Conservation (phyloP, 2,329 filamentous ascomycete species). For the Talaromyces sp. region DNA sequence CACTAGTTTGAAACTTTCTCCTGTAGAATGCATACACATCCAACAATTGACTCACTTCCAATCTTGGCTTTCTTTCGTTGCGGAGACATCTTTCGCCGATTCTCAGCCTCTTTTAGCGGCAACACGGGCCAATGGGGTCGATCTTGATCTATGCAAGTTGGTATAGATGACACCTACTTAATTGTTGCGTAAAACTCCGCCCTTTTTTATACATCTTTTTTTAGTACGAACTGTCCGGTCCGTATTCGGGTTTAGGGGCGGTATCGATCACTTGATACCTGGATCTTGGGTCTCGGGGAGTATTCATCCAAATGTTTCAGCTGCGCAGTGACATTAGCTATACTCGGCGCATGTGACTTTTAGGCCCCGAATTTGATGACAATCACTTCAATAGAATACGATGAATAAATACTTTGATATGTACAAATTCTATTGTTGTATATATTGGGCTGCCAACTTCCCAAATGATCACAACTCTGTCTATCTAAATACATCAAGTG, state of each 20-base stretch:
- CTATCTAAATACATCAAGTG: neutral
- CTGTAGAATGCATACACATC: neutral
- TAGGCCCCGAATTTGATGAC: neutral
- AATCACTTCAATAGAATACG: neutral
- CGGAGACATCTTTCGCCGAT: neutral
- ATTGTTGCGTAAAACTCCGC: neutral
- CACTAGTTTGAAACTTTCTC: neutral
- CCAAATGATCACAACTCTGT: neutral
- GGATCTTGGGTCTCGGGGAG: neutral
- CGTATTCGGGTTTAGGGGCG: neutral
- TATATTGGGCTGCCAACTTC: neutral
- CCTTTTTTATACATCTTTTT: neutral
- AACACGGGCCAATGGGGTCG: neutral
- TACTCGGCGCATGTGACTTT: neutral
- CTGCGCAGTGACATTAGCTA: neutral
- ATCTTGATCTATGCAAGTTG: neutral
- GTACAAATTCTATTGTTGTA: neutral
- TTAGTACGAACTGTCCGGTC: neutral
- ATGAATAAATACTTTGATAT: neutral
- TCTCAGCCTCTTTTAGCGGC: neutral
- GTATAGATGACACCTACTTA: neutral
- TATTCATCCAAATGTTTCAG: neutral
- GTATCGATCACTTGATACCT: neutral
- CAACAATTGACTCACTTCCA: neutral
- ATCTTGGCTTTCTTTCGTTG: neutral